phyloP scores from a whole-genome alignment of 2,329 filamentous ascomycete genomes.

The Pyrenochaeta sp. region DNA sequence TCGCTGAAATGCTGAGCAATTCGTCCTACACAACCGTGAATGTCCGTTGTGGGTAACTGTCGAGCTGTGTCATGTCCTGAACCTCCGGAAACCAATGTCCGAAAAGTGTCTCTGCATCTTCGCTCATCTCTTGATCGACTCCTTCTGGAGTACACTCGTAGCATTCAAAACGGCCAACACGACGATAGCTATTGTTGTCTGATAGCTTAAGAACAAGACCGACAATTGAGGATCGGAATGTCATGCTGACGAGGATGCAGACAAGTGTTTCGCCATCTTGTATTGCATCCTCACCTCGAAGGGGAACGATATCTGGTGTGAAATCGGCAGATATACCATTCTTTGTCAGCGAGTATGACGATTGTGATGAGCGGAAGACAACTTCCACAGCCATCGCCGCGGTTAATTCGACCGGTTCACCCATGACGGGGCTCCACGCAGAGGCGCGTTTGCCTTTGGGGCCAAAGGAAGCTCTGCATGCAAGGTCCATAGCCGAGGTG shows the following conservation, averaged over 20 bases:
- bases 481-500: constrained; percentile 46
- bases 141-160: constrained; percentile 43
- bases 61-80: constrained; percentile 47
- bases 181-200: constrained; percentile 34
- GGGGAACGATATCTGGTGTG: constrained; percentile 40
- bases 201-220: constrained; percentile 41
- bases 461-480: constrained; percentile 41
- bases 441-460: constrained; percentile 27
- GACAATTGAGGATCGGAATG: constrained; percentile 46
- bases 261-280: constrained; percentile 40
- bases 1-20: no score
- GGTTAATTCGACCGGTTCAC: constrained; percentile 38
- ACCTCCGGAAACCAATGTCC: constrained; percentile 48
- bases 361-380: constrained; percentile 21
- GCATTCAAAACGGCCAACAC: constrained; percentile 48
- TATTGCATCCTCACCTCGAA: constrained; percentile 36
- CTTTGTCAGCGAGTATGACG: constrained; percentile 27
- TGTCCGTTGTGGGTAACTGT: constrained; percentile 38
- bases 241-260: constrained; percentile 48
- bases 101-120: constrained; percentile 47
- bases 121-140: constrained; percentile 39
- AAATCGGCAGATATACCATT: constrained; percentile 45
- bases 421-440: constrained; percentile 42
- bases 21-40: constrained; percentile 38
- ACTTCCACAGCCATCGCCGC: constrained; percentile 48